Conservation (phyloP, 2,329 filamentous ascomycete genomes). For the Fusarium luffae region DNA sequence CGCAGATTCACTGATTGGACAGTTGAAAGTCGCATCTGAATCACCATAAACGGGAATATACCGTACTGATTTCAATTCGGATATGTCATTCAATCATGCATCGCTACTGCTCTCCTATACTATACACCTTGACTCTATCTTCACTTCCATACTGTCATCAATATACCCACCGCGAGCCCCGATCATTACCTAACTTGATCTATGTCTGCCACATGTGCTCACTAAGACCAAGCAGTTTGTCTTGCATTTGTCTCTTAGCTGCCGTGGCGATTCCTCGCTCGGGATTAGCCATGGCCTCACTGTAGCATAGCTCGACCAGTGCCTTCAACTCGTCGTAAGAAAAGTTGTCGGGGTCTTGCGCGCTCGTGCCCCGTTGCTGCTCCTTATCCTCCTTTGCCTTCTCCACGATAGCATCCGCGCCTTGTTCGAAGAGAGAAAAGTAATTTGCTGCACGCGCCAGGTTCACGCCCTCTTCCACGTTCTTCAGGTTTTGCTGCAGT, state of each 20-base stretch:
- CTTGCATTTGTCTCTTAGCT: constrained; percentile 76
- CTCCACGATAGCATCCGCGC: constrained; percentile 72
- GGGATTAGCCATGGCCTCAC: constrained; percentile 72
- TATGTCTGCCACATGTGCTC: constrained; percentile 76
- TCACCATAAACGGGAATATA: not conserved
- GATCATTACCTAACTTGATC: not conserved
- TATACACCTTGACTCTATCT: constrained; percentile 5
- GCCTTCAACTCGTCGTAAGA: constrained; percentile 74
- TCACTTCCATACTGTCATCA: not conserved
- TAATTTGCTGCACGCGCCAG: constrained; percentile 73
- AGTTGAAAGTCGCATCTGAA: not conserved
- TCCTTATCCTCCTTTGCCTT: constrained; percentile 65
- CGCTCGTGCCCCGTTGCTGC: constrained; percentile 50
- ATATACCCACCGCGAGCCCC: constrained; percentile 14
- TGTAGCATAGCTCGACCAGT: constrained; percentile 74
- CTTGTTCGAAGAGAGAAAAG: constrained; percentile 74
- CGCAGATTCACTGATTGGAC: not conserved
- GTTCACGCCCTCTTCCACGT: constrained; percentile 79
- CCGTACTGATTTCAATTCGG: not conserved
- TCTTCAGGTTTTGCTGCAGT: constrained; percentile 95
- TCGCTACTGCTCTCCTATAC: constrained; percentile 4
- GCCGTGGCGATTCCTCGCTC: constrained; percentile 74
- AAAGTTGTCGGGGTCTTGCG: constrained; percentile 59
- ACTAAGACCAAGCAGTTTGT: constrained; percentile 75
- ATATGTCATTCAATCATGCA: constrained; percentile 11